A percentile compares a stretch with the other conserved stretches of the same genome.
These are phyloP conservation scores for Psilocybe cubensis DNA, from an alignment of 768 basidiomycete species.

Conservation along the genomic window DNA sequence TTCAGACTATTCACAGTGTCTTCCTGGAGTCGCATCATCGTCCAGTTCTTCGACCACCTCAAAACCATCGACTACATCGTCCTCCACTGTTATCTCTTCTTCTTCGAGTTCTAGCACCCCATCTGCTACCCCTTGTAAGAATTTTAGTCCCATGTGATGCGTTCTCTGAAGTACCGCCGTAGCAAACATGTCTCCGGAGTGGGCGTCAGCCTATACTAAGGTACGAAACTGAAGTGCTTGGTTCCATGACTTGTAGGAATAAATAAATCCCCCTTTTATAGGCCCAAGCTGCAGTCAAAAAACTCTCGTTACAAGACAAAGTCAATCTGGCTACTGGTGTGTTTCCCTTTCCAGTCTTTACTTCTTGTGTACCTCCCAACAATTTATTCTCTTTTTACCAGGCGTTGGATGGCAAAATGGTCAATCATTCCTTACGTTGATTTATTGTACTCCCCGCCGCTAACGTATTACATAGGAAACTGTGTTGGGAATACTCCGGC, in stretches of 20 bases:
- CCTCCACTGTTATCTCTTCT: conserved; percentile 21
- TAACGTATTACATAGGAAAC: conserved; percentile 29
- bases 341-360: not conserved
- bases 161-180: not conserved
- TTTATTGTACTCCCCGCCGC: not conserved
- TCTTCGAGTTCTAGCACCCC: conserved; percentile 24
- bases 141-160: not conserved
- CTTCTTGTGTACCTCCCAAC: not conserved
- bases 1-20: conserved; percentile 54
- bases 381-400: conserved; percentile 5
- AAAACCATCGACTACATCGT: conserved; percentile 22
- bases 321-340: conserved; percentile 58
- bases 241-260: not conserved
- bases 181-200: conserved; percentile 52
- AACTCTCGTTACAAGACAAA: conserved; percentile 59
- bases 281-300: conserved; percentile 52
- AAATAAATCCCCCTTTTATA: conserved; percentile 19
- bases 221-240: conserved; percentile 25
- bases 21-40: conserved; percentile 38
- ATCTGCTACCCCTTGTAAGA: conserved; percentile 24
- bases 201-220: conserved; percentile 58
- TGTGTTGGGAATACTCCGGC: conserved; percentile 57
- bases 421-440: conserved; percentile 8
- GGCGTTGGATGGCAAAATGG: conserved; percentile 50
- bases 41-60: conserved; percentile 28